phyloP scores from a whole-genome alignment of 1,139 yeast species.

The Nakaseomyces sp. region DNA sequence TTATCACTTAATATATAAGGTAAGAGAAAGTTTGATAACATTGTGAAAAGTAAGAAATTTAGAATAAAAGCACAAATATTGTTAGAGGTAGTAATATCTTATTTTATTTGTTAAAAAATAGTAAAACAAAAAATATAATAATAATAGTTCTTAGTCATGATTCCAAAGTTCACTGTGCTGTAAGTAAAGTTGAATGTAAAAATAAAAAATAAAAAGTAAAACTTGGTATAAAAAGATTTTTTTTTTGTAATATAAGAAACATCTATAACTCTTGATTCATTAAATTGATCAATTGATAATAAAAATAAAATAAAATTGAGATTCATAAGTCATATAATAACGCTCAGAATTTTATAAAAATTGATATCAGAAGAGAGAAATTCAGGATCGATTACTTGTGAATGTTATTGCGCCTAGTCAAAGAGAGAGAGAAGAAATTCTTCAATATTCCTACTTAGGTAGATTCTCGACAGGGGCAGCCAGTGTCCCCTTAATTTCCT shows the following conservation, averaged over 20 bases:
- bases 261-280: neutral
- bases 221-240: neutral
- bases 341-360: neutral
- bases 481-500: neutral
- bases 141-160: neutral
- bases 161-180: neutral
- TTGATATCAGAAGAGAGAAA: neutral
- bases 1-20: no score
- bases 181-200: neutral
- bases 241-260: neutral
- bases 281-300: neutral
- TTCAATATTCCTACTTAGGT: neutral
- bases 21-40: no score
- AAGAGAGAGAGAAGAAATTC: neutral
- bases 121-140: neutral
- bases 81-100: neutral
- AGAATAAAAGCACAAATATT: no score
- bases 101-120: neutral
- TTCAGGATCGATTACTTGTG: neutral
- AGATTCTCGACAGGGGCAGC: neutral
- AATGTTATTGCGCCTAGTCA: slow-evolving; percentile 2
- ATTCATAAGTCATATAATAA: neutral
- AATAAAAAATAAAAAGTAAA: neutral
- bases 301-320: neutral
- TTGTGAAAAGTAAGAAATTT: no score